These are phyloP conservation scores for Neoscytalidium dimidiatum DNA, from an alignment of 2,329 filamentous ascomycete genomes.

Conservation along the genomic window DNA sequence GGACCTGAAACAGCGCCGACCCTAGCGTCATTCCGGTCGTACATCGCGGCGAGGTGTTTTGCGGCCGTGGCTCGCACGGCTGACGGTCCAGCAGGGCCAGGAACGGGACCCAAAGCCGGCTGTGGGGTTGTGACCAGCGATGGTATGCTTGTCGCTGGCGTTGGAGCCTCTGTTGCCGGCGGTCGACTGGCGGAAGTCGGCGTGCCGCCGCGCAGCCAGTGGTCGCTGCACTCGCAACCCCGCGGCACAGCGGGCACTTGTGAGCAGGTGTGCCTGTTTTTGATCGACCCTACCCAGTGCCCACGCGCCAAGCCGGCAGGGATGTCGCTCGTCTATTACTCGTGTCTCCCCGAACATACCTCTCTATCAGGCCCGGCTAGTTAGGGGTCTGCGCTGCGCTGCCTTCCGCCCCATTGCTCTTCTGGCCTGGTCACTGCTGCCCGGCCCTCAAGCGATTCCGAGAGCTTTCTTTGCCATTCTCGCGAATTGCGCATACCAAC, in stretches of 20 bases:
- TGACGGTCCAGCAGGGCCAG: not conserved
- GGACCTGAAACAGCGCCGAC: conserved; percentile 6
- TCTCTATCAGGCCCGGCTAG: not conserved
- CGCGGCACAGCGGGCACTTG: not conserved
- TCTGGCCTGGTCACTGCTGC: not conserved
- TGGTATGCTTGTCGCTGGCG: too few species aligned
- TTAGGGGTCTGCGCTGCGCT: conserved; percentile 4
- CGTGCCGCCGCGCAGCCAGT: not conserved
- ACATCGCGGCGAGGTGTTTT: not conserved
- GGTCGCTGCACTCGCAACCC: not conserved
- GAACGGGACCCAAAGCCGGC: not conserved
- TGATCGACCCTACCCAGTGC: not conserved
- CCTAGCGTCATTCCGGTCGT: not conserved
- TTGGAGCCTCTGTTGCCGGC: not conserved
- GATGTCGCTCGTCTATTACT: conserved; percentile 4
- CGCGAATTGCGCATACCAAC: not conserved
- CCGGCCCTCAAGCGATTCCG: conserved; percentile 1
- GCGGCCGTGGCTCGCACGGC: not conserved
- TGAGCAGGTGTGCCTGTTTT: not conserved
- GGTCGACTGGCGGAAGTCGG: not conserved
- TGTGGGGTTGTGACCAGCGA: not conserved
- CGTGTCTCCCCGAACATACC: not conserved
- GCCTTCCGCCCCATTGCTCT: not conserved
- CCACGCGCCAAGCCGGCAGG: not conserved
- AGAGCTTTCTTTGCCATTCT: not conserved